Evolutionary conservation across 2,329 filamentous ascomycete genomes (phyloP).

Genomic region (Pseudogymnoascus sp.): DNA sequence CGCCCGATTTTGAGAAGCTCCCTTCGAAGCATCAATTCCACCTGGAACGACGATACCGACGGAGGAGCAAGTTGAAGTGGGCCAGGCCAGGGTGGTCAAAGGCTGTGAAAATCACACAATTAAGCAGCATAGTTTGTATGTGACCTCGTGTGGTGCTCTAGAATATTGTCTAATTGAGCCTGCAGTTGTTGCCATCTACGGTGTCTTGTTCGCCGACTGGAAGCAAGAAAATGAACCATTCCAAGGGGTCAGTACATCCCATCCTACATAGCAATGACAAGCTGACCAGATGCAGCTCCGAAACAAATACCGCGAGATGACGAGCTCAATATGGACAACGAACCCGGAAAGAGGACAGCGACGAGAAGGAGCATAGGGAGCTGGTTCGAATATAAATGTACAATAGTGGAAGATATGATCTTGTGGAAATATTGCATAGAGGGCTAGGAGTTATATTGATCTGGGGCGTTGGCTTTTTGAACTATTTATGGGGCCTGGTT

Average conservation of each 20-base stretch:
- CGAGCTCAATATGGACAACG: slow-evolving; percentile 27
- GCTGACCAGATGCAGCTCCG: slow-evolving; percentile 29
- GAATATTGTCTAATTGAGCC: slow-evolving; percentile 11
- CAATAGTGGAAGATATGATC: not conserved
- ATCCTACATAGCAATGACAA: not conserved
- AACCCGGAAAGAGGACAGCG: slow-evolving; percentile 19
- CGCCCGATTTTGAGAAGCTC: slow-evolving; percentile 64
- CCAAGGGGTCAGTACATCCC: slow-evolving; percentile 35
- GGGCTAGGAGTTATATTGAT: not conserved
- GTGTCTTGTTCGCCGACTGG: slow-evolving; percentile 56
- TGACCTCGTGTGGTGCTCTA: not conserved
- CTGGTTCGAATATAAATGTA: slow-evolving; percentile 16
- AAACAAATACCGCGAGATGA: slow-evolving; percentile 31
- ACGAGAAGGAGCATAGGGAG: slow-evolving; percentile 15
- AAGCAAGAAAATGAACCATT: slow-evolving; percentile 37
- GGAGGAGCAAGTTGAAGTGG: slow-evolving; percentile 54
- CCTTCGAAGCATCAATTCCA: slow-evolving; percentile 65
- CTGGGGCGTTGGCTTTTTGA: not conserved
- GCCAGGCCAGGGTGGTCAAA: slow-evolving; percentile 57
- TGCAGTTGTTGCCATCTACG: slow-evolving; percentile 45
- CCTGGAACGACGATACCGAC: slow-evolving; percentile 71
- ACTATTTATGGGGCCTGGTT: not conserved
- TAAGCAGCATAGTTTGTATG: slow-evolving; percentile 25
- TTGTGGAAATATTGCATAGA: not conserved
- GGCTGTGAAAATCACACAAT: slow-evolving; percentile 54